Base-by-base conservation (phyloP, 352 stramenopile genomes). In the Globisporangium abappressorium region DNA sequence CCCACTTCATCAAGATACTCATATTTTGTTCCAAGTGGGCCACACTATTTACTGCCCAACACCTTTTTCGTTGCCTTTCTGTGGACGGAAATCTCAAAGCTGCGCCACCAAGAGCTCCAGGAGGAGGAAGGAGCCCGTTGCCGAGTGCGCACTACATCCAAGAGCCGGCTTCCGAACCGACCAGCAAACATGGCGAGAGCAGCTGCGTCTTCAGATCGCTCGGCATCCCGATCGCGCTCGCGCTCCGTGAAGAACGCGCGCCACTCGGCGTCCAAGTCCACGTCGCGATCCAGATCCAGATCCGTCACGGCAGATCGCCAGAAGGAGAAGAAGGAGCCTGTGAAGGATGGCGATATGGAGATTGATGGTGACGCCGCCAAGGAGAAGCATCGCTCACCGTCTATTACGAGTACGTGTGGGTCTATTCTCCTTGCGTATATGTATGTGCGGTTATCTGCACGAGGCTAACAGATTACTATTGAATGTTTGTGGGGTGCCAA, bases 271-370 rank as follows among this genome's bases (percentile, higher is more conserved):
- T 65, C 59, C 38, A 34, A 54, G 26, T 65, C 60, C 8, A 34
- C 24, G 8, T 69, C 64, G 43, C 55, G 56, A 56, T 69, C 64
- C 12, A 58, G 24, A 36, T 68, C 62, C n/a, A 36, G 36, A 57
- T 63, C 54, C 4, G 28, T 22, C 30, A 30, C 36, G 51, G 9
- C 3, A 5, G 46, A 30, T 24, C 28, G 15, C 43, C 38, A 46
- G 38, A 57, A 24, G 43, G 41, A 20, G 18, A 51, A 22, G 43
- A 51, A 49, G 18, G 26, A 20, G 30, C 18, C 5, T 30, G 18
- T 24, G 41, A 69, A 33, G 36, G 18, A 43, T 24, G 64, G 24
- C 56, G 30, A 54, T n/a, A 51, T 57, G 38, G 28, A 43, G 5
- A 24, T 43, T 30, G 62, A 68, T 20, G 38, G 41, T 20, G 15